Base-by-base conservation (phyloP, 495 filamentous ascomycete genomes). In the Stereocaulon alpinum region DNA sequence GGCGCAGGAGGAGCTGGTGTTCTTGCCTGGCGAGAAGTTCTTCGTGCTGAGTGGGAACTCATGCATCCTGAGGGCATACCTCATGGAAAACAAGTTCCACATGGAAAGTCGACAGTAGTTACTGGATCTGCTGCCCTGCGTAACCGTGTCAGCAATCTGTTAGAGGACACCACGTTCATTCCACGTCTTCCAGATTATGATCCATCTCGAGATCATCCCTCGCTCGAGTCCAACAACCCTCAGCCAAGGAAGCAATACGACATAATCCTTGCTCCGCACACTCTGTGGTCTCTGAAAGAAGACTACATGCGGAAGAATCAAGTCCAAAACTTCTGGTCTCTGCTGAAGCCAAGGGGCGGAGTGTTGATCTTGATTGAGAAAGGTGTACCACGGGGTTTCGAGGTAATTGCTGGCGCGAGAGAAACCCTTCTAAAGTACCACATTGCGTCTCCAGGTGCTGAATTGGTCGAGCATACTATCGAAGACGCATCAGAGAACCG, bases 131-230 rank as follows among this genome's bases (percentile, higher is more conserved):
- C 78, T n/a, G 58, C 75, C 2, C 77, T 98, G 40, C 84, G 89
- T n/a, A 74, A 88, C 24, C 86, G 91, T 18, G 79, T 87, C 17
- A 87, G 88, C 56, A 73, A 72, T 34, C 79, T 96, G 60, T 78
- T 98, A 12, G 82, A 93, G 15, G 86, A 96, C 66, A 96, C 93
- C 0, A 89, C 84, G 0, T 97, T 98, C 68, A 78, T 98, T 27
- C 93, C 93, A 12, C 87, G 91, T 2, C 74, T 97, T 30, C 93
- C 93, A n/a, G 90, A 98, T 65, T 89, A 91, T 64, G 63, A 89
- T n/a, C 88, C 91, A 62, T 64, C 72, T 11, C 72, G 73, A 37
- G 75, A 76, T 30, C 71, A 71, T 50, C 72, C 77, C 1, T 78
- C 77, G 3, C 56, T 75, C n/a, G 70, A 78, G 10, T 70, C 76